phyloP scores from a whole-genome alignment of 2,329 filamentous ascomycete genomes.

The Fusarium floridanum region DNA sequence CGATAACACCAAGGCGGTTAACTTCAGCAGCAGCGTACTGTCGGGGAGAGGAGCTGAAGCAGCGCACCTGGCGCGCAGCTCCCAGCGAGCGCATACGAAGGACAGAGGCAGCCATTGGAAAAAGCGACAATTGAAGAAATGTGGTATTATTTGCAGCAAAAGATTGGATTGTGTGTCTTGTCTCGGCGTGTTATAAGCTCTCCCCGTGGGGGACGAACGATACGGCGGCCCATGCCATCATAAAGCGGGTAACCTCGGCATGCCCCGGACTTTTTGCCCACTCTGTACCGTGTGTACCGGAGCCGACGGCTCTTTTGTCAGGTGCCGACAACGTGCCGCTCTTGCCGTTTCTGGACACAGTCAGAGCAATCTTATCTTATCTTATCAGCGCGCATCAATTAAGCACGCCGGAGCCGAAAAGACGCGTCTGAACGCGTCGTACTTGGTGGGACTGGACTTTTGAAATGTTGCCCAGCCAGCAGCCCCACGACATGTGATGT shows the following conservation, averaged over 20 bases:
- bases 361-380: slow-evolving; percentile 24
- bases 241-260: slow-evolving; percentile 60
- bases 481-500: slow-evolving; percentile 39
- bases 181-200: slow-evolving; percentile 19
- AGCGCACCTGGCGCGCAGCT: slow-evolving; percentile 59
- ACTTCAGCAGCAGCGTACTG: slow-evolving; percentile 75
- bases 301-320: slow-evolving; percentile 28
- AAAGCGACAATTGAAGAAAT: slow-evolving; percentile 1
- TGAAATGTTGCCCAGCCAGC: slow-evolving; percentile 29
- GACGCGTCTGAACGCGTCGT: slow-evolving; percentile 42
- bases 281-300: slow-evolving; percentile 7
- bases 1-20: slow-evolving; percentile 90
- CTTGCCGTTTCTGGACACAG: not conserved
- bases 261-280: slow-evolving; percentile 34
- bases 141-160: not conserved
- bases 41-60: slow-evolving; percentile 77
- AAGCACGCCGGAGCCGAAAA: slow-evolving; percentile 18
- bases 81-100: slow-evolving; percentile 54
- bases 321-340: slow-evolving; percentile 33
- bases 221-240: slow-evolving; percentile 34
- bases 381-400: slow-evolving; percentile 36
- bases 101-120: slow-evolving; percentile 56
- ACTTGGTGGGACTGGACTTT: slow-evolving; percentile 30
- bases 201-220: slow-evolving; percentile 33
- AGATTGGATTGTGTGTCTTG: slow-evolving; percentile 11